Conservation (phyloP, 2,329 filamentous ascomycete genomes). For the Talaromyces funiculosus region DNA sequence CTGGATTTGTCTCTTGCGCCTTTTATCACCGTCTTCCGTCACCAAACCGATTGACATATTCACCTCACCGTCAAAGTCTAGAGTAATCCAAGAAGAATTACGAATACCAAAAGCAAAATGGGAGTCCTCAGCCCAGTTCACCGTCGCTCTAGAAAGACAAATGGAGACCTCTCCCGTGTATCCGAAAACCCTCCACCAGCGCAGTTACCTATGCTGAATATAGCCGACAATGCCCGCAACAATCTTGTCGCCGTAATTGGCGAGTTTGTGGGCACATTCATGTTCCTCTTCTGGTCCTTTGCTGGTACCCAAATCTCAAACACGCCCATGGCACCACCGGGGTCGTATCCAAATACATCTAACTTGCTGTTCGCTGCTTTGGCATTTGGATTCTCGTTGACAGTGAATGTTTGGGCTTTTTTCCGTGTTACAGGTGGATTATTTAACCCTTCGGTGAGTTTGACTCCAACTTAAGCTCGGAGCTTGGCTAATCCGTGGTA, state of each 20-base stretch:
- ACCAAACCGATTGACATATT: neutral
- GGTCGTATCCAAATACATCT: constrained; percentile 29
- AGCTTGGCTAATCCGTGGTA: neutral
- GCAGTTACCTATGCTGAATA: constrained; percentile 31
- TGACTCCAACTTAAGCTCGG: neutral
- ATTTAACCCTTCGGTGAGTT: constrained; percentile 46
- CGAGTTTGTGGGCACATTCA: constrained; percentile 50
- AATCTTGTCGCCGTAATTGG: constrained; percentile 45
- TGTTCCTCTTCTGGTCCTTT: constrained; percentile 48
- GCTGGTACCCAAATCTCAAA: constrained; percentile 44
- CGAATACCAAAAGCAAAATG: neutral
- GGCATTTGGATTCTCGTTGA: constrained; percentile 44
- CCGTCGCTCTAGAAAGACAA: neutral
- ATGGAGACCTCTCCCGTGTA: neutral
- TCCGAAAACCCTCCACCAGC: constrained; percentile 17
- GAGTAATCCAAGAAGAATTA: no score
- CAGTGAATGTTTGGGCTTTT: constrained; percentile 52
- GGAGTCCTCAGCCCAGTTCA: neutral
- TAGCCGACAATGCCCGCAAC: constrained; percentile 34
- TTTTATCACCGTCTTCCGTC: no score
- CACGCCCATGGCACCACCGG: constrained; percentile 28
- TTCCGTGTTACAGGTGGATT: constrained; percentile 48
- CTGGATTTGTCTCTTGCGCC: no score
- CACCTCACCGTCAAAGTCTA: neutral
- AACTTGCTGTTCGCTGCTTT: constrained; percentile 41